These are phyloP conservation scores for Trichoderma simmonsii DNA, from an alignment of 2,329 filamentous ascomycete genomes.

Conservation along the genomic window DNA sequence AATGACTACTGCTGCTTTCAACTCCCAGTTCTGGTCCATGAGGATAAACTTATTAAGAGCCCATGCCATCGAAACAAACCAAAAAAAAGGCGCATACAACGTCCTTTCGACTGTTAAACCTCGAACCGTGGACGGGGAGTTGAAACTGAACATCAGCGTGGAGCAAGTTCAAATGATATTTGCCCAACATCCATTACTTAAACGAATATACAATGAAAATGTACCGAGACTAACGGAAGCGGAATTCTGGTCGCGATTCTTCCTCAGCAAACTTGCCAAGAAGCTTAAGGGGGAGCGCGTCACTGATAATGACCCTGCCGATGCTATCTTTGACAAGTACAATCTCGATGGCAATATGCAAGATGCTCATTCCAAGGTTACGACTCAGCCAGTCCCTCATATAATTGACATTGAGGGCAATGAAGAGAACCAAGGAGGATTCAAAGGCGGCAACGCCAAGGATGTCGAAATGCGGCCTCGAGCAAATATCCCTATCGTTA, in stretches of 20 bases:
- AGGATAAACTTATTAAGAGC: conserved; percentile 81
- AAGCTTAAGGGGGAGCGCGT: conserved; percentile 88
- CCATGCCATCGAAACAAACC: conserved; percentile 83
- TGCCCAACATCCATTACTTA: conserved; percentile 85
- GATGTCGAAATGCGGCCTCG: conserved; percentile 86
- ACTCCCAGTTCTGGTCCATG: conserved; percentile 91
- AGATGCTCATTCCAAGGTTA: conserved; percentile 50
- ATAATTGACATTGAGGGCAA: conserved; percentile 93
- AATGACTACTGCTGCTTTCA: conserved; percentile 77
- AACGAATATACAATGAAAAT: conserved; percentile 87
- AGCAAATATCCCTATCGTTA: conserved; percentile 80
- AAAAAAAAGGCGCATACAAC: conserved; percentile 88
- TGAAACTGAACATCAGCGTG: conserved; percentile 79
- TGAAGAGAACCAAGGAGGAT: conserved; percentile 88
- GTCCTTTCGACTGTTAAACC: conserved; percentile 88
- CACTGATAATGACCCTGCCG: conserved; percentile 69
- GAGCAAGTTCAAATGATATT: conserved; percentile 95
- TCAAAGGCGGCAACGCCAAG: conserved; percentile 76
- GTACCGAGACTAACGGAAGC: conserved; percentile 76
- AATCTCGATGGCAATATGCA: conserved; percentile 67
- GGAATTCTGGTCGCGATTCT: conserved; percentile 93
- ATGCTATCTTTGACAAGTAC: conserved; percentile 83
- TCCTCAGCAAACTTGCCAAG: conserved; percentile 85
- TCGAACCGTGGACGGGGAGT: conserved; percentile 46
- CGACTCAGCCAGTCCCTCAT: conserved; percentile 70